A percentile compares a stretch with the other conserved stretches of the same genome.
Conservation (phyloP, 2,329 filamentous ascomycete genomes). For the Arthrobotrys entomopaga region DNA sequence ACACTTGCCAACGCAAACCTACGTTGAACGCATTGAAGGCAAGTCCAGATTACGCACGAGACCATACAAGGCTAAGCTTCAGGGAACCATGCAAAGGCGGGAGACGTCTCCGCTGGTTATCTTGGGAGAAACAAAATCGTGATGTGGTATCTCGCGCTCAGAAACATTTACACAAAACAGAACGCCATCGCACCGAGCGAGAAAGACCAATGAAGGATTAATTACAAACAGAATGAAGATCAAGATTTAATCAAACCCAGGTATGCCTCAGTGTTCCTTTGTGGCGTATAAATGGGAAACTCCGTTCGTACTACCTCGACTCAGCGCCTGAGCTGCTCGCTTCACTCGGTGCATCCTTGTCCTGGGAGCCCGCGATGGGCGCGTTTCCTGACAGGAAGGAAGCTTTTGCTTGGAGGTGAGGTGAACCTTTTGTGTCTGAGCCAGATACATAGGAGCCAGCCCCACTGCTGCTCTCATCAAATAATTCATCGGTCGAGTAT, state of each 20-base stretch:
- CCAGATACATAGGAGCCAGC: conserved; percentile 33
- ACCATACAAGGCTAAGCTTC: not conserved
- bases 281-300: not conserved
- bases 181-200: conserved; percentile 46
- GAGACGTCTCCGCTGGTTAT: conserved; percentile 9
- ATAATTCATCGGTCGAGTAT: conserved; percentile 35
- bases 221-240: conserved; percentile 42
- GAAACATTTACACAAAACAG: conserved; percentile 26
- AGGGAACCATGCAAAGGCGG: conserved; percentile 1
- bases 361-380: conserved; percentile 19
- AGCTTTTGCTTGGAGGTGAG: conserved; percentile 35
- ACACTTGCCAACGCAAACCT: conserved; percentile 1
- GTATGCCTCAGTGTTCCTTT: not conserved
- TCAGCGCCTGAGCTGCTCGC: not conserved
- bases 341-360: conserved; percentile 25
- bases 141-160: conserved; percentile 53
- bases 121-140: conserved; percentile 27
- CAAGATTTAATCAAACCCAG: not conserved
- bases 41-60: not conserved
- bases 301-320: not conserved
- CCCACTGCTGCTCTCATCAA: conserved; percentile 40
- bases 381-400: conserved; percentile 18
- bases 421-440: conserved; percentile 37
- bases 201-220: conserved; percentile 9
- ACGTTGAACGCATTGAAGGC: not conserved